Evolutionary conservation across 805 yeast genomes (phyloP).

Genomic region (Komagataella ulmi): DNA sequence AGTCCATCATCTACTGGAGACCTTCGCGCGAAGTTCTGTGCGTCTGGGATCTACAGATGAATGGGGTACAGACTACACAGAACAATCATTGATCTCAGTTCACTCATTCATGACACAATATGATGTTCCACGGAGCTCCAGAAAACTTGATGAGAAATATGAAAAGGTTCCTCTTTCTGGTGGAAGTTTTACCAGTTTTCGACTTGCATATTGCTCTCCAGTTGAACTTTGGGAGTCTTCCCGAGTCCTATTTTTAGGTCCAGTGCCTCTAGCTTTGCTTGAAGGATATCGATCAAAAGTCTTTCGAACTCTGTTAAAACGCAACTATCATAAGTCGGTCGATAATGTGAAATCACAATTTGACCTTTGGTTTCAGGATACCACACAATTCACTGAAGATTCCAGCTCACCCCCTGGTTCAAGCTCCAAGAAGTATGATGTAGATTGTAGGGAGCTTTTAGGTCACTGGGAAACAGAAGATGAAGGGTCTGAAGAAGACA

Average conservation of each 20-base stretch:
- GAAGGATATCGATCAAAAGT: background rate
- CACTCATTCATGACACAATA: background rate
- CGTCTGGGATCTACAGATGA: background rate
- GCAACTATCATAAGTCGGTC: background rate
- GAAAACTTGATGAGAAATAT: background rate
- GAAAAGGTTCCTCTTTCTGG: background rate
- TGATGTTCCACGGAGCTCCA: background rate
- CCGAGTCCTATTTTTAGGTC: slow-evolving; percentile 37
- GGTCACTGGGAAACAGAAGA: background rate
- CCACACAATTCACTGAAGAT: background rate
- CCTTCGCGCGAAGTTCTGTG: background rate
- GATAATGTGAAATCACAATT: background rate
- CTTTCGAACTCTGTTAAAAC: background rate
- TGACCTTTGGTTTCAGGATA: background rate
- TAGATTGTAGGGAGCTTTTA: background rate
- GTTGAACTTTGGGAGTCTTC: slow-evolving; percentile 34
- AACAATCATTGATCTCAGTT: background rate
- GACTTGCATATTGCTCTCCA: slow-evolving; percentile 40
- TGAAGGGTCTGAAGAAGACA: background rate
- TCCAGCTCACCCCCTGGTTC: background rate
- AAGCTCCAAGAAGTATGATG: background rate
- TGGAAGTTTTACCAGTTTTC: slow-evolving; percentile 17
- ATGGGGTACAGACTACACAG: background rate
- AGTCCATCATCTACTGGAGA: too few species aligned
- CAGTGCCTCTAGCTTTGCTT: slow-evolving; percentile 25